Evolutionary conservation across 768 basidiomycete genomes (phyloP).

Genomic region (Boletus subcaerulescens): DNA sequence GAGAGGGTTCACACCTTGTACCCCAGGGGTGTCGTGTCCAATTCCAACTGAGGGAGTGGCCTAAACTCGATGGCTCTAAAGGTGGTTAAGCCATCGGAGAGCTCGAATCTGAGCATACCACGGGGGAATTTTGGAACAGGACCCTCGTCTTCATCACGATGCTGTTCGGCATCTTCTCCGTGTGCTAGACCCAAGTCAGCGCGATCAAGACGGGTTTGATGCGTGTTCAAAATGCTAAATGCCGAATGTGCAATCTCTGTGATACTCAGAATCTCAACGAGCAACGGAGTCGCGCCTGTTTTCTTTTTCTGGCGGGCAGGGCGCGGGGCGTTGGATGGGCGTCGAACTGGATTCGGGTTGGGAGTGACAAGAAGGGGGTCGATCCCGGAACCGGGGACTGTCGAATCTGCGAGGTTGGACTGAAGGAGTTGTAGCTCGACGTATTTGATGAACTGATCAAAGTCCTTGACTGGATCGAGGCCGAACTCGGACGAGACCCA

Average conservation of each 20-base stretch:
- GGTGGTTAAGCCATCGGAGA: slow-evolving; percentile 72
- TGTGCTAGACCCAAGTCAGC: slow-evolving; percentile 44
- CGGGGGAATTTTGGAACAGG: slow-evolving; percentile 81
- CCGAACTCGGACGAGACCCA: slow-evolving; percentile 54
- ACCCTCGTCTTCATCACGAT: slow-evolving; percentile 57
- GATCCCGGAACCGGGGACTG: slow-evolving; percentile 66
- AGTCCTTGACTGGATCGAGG: slow-evolving; percentile 45
- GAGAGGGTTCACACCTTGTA: slow-evolving; percentile 57
- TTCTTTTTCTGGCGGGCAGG: slow-evolving; percentile 17
- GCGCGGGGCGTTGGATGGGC: not conserved
- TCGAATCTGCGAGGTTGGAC: slow-evolving; percentile 72
- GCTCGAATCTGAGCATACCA: slow-evolving; percentile 69
- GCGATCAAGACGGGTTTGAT: slow-evolving; percentile 59
- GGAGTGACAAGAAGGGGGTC: slow-evolving; percentile 20
- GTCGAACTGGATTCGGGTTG: slow-evolving; percentile 8
- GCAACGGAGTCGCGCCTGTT: slow-evolving; percentile 45
- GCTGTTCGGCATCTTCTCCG: slow-evolving; percentile 44
- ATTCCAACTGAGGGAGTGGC: slow-evolving; percentile 55
- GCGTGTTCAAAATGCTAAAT: slow-evolving; percentile 69
- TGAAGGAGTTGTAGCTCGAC: slow-evolving; percentile 67
- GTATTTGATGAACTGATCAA: slow-evolving; percentile 49
- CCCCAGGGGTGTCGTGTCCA: slow-evolving; percentile 78
- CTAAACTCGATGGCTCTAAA: slow-evolving; percentile 80
- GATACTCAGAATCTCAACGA: slow-evolving; percentile 75
- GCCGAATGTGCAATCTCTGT: slow-evolving; percentile 86